phyloP scores from a whole-genome alignment of 805 yeast species.

The Schwanniomyces polymorphus region DNA sequence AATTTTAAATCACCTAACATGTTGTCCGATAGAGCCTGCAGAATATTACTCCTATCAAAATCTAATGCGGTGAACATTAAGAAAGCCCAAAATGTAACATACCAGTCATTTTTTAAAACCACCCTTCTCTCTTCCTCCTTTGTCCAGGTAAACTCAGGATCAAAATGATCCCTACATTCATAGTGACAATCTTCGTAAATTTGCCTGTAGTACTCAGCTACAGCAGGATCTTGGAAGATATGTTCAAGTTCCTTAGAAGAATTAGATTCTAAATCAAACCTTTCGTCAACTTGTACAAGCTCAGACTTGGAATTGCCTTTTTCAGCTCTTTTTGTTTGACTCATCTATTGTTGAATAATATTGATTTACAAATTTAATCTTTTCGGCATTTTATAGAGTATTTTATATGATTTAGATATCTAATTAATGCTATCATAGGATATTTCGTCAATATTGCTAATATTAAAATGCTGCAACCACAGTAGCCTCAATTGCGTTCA shows the following conservation, averaged over 20 bases:
- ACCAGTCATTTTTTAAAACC: conserved; percentile 52
- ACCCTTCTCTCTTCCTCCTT: conserved; percentile 49
- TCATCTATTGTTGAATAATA: too few species aligned
- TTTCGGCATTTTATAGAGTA: too few species aligned
- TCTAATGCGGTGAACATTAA: conserved; percentile 60
- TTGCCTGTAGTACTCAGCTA: conserved; percentile 44
- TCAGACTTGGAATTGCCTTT: background rate
- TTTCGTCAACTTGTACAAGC: background rate
- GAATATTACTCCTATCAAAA: conserved; percentile 57
- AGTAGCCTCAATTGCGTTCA: background rate
- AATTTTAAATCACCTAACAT: conserved; percentile 51
- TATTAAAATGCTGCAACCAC: background rate
- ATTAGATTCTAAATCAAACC: conserved; percentile 5
- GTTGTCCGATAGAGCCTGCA: conserved; percentile 60
- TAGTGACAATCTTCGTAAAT: conserved; percentile 50
- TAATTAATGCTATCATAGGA: background rate
- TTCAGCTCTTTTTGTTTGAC: background rate
- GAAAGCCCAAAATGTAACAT: conserved; percentile 58
- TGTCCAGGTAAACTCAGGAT: conserved; percentile 59
- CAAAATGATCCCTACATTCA: conserved; percentile 56
- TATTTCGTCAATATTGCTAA: background rate
- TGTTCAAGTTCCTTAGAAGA: conserved; percentile 7
- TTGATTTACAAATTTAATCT: too few species aligned
- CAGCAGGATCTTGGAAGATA: conserved; percentile 44
- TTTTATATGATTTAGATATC: too few species aligned